Base-by-base conservation (phyloP, 1,284 basidiomycete genomes). In the Vanrija humicola region DNA sequence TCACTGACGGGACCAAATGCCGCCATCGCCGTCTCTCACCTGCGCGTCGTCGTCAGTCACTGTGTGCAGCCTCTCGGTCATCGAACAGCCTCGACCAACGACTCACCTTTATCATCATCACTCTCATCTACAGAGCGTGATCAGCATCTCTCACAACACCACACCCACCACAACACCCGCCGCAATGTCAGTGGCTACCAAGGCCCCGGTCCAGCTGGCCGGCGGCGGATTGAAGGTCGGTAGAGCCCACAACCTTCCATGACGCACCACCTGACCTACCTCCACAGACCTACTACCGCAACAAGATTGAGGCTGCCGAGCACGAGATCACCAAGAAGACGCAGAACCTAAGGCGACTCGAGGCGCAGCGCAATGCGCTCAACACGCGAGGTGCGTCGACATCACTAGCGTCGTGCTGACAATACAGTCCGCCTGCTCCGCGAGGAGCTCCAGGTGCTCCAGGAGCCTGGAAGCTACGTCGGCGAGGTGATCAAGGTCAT, bases 401-500 rank as follows among this genome's bases (percentile, higher is more conserved):
- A 89, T 0, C 19, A 16, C 3, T 16, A 2, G 34, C 9, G 10
- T 18, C 15, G 38, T 6, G 62, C 64, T 67, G 52, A 68, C 51
- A 18, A 23, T 4, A 5, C 42, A 74, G 93, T 96, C 29, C 81
- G 93, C 48, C 75, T 96, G 8, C 81, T 98, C 39, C 78, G 93
- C 42, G 96, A 98, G 74, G 95, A 98, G 77, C 81, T 98, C 3
- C 93, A 98, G 70, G 81, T 98, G 9, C 79, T 98, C 1, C 93
- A 97, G 66, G 95, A 98, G 73, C 94, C 96, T 0, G 95, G 93
- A 38, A 92, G 89, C 68, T 98, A 98, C 79, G 95, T 98, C 26
- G 95, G 95, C 23, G 96, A 98, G 78, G 87, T 98, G 3, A 88
- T 98, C 67, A 98, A 97, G 77, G 89, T 97, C 18, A 98, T 98